These are phyloP conservation scores for Fraxinus ornus DNA, from an alignment of 305 asterid species.

Conservation along the genomic window DNA sequence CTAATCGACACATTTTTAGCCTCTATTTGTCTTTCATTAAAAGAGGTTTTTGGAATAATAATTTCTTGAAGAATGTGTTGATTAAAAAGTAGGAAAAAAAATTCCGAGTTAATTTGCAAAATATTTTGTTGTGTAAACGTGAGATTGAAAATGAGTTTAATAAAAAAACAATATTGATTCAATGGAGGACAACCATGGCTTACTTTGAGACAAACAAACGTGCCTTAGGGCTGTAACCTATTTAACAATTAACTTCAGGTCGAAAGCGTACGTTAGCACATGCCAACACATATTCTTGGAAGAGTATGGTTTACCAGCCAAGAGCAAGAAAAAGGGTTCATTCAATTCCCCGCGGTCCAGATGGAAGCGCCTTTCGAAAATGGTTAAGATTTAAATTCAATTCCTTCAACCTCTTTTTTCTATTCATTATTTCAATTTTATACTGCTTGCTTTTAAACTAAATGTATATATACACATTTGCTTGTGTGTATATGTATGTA, in stretches of 20 bases:
- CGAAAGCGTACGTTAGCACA: background rate
- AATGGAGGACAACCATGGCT: too few relatives aligned
- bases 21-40: too few relatives aligned
- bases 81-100: too few relatives aligned
- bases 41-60: too few relatives aligned
- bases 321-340: conserved; percentile 50
- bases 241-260: background rate
- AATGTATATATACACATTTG: background rate
- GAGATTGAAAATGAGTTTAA: too few relatives aligned
- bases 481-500: background rate
- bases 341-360: conserved; percentile 58
- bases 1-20: background rate
- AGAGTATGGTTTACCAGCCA: conserved; percentile 25
- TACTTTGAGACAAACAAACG: background rate
- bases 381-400: conserved; percentile 30
- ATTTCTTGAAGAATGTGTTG: too few relatives aligned
- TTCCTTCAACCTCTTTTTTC: background rate
- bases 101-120: too few relatives aligned
- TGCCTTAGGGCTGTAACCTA: background rate
- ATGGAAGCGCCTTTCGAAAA: conserved; percentile 65
- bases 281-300: background rate
- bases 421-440: background rate
- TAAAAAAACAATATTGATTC: too few relatives aligned
- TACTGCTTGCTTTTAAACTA: background rate
- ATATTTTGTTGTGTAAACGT: too few relatives aligned